Evolutionary conservation across 1,284 basidiomycete genomes (phyloP), one percentile per base, ranked within the genome.

Genomic region (Peniophora sp.): DNA sequence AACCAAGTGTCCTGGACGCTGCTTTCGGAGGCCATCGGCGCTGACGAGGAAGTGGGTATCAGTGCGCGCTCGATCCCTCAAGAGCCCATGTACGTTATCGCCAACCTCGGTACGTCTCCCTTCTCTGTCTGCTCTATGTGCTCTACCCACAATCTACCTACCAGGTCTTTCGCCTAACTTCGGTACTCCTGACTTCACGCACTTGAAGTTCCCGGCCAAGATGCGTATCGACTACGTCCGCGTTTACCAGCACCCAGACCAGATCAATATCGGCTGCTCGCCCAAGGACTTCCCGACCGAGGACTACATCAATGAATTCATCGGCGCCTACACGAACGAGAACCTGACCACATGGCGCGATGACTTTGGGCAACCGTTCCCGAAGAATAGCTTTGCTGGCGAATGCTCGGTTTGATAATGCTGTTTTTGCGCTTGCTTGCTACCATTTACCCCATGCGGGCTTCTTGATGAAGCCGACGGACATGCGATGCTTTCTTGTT

Each of bases 201-300:
- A 85, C 50, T 70, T 93, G 39, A 67, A 63, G 2, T 92, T 89
- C 70, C 91, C 91, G 1, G 65, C 73, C 1, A 74, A 69, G 8
- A 85, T 94, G 85, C 69, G 71, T 23, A 69, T 96, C 50, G 92
- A 97, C 61, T 96, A 83, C 67, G 78, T 95, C 43, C 78, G 92
- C 8, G 84, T 95, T 2, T 93, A 92, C 63, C 89, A 91, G 60
- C 76, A 79, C 12, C 74, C 78, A 53, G 66, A 79, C 50, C 63
- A 74, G 9, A 77, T 84, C 50, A 90, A 89, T 62, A 73, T 92
- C 35, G 90, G 92, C 1, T 96, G 93, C 62, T 87, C 93, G 61
- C 92, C 92, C 1, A 64, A 70, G 20, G 77, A 80, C 48, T 86
- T 83, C 66, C 93, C 92, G 0, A 96, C 93, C 0, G 65, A 72